Base-by-base conservation (phyloP, 345 rosid species). In the Citrus inodora region DNA sequence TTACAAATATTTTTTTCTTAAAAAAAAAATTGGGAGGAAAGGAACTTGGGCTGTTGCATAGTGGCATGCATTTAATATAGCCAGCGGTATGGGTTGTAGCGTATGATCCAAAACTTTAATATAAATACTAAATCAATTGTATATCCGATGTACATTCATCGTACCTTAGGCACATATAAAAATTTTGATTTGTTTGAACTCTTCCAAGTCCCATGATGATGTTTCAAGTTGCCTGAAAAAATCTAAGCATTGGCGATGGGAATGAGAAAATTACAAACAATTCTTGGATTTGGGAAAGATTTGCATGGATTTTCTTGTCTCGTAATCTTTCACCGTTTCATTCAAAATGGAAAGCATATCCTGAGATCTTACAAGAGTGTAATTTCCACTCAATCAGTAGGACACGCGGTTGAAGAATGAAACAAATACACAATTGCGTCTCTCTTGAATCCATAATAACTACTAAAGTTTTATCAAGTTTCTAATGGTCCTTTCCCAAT, bases 401-500 rank as follows among this genome's bases (percentile, higher is more conserved):
- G 51, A 46, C 13, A 10, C 5, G 5, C 11, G 0, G 51, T 13
- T 46, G 16, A 46, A 16, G 17, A 3, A 46, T 13, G 51, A 46
- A 46, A 46, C 17, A 46, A 46, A 46, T 46, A 11, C 1, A 46
- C 14, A 3, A 46, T 3, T 46, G 51, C 1, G 1, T 13, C 17
- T 3, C 5, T 11, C 1, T 46, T 46, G 51, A 10, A 46, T 46
- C 17, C 1, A 13, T 5, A 1, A 46, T 46, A 11, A 13, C 17
- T 42, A 42, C 14, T 46, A 46, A 46, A 46, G 1, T 13, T 11
- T 46, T 42, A 30, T 3, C 1, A 3, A 42, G 4, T 42, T 3
- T 42, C 0, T 10, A 11, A 10, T 0, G 4, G 16, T 10, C 1
- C 0, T 10, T 42, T 42, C 0, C 0, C 0, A 42, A 42, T 42